Conservation (phyloP, 805 yeast species). For the Candida sanyiensis region DNA sequence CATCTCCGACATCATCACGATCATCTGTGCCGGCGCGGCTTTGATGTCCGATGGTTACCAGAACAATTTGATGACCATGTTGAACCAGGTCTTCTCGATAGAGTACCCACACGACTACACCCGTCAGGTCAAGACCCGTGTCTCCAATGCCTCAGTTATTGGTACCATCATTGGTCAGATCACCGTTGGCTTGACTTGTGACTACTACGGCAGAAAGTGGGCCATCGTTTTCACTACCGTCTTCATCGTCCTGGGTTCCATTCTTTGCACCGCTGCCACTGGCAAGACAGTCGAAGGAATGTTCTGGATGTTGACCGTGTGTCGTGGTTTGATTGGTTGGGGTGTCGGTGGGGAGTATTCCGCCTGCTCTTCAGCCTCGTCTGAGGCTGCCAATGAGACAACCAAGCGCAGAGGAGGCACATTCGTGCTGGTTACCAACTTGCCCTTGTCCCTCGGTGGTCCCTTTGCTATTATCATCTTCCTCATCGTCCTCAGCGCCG, state of each 20-base stretch:
- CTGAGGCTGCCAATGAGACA: conserved; percentile 70
- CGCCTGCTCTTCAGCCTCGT: conserved; percentile 60
- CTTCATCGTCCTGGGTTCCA: conserved; percentile 57
- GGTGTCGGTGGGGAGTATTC: conserved; percentile 80
- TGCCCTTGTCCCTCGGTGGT: conserved; percentile 71
- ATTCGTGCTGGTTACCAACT: conserved; percentile 61
- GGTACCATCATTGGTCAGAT: conserved; percentile 71
- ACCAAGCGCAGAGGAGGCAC: conserved; percentile 58
- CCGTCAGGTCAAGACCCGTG: conserved; percentile 50
- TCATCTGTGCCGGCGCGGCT: conserved; percentile 64
- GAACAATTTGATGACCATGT: conserved; percentile 68
- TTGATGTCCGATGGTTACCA: conserved; percentile 75
- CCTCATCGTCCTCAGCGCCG: conserved; percentile 59
- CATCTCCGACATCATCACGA: conserved; percentile 36
- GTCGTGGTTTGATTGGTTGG: conserved; percentile 70
- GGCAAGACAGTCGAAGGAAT: conserved; percentile 52
- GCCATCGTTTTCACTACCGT: conserved; percentile 62
- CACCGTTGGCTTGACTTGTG: conserved; percentile 57
- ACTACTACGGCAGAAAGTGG: conserved; percentile 62
- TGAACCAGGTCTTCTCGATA: conserved; percentile 50
- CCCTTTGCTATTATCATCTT: conserved; percentile 69
- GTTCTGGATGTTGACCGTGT: conserved; percentile 74
- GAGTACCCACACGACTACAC: conserved; percentile 34
- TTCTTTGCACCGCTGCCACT: conserved; percentile 65
- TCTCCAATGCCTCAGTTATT: conserved; percentile 62